phyloP scores from a whole-genome alignment of 2,329 filamentous ascomycete genomes.

The Phialophora expanda region DNA sequence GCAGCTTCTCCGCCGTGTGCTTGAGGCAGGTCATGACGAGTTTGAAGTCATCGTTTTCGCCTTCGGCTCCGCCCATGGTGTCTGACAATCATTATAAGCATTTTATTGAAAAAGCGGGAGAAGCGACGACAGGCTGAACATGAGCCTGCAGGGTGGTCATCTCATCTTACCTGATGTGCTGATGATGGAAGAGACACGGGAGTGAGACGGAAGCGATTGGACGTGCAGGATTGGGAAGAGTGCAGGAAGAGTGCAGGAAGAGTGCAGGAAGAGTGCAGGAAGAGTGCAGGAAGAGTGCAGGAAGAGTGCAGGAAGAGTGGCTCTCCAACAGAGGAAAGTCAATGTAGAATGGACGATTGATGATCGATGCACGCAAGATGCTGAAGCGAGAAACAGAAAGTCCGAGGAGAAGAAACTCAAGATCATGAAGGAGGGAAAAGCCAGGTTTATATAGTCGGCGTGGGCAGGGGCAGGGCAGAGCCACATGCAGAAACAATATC shows the following conservation, averaged over 20 bases:
- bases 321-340: background rate
- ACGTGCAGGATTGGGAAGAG: background rate
- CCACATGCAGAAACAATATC: background rate
- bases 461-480: background rate
- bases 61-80: background rate
- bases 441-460: background rate
- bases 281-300: too few relatives aligned
- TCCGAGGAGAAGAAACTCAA: background rate
- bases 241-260: too few relatives aligned
- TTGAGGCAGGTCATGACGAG: constrained; percentile 37
- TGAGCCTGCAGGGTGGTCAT: background rate
- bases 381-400: background rate
- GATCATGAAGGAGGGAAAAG: background rate
- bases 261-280: too few relatives aligned
- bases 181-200: background rate
- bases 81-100: background rate
- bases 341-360: background rate
- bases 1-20: constrained; percentile 16
- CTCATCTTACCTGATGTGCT: background rate
- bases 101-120: background rate
- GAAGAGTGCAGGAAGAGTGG: too few relatives aligned
- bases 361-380: background rate
- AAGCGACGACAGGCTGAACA: background rate
- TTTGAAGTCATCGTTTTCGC: constrained; percentile 27
- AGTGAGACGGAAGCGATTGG: background rate